Evolutionary conservation across 257 asterid genomes (phyloP).

Genomic region (Knoxia roxburghii): DNA sequence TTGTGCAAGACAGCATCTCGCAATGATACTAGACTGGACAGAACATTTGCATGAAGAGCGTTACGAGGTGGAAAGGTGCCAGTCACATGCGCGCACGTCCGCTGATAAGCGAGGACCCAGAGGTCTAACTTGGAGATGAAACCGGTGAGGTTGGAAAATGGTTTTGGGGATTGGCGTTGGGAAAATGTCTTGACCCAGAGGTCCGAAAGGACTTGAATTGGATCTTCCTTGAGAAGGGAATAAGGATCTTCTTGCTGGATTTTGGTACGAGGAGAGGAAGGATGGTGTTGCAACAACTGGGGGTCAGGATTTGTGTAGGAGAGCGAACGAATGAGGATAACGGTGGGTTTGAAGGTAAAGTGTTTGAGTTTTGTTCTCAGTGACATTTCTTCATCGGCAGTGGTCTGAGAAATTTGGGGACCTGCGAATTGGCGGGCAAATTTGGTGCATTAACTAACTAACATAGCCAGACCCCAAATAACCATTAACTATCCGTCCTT

Average conservation of each 20-base stretch:
- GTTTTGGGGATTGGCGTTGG: constrained; percentile 38
- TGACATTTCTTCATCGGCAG: constrained; percentile 34
- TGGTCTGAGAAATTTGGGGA: neutral
- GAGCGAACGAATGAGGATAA: constrained; percentile 23
- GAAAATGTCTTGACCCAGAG: constrained; percentile 87
- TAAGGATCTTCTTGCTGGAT: constrained; percentile 42
- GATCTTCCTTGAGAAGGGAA: constrained; percentile 69
- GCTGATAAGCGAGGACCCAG: constrained; percentile 96
- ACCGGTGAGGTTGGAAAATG: constrained; percentile 76
- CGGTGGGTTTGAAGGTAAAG: constrained; percentile 19
- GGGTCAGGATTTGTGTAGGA: constrained; percentile 20
- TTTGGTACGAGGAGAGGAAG: constrained; percentile 21
- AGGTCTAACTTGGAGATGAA: constrained; percentile 81
- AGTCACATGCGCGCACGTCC: constrained; percentile 76
- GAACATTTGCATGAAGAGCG: constrained; percentile 51
- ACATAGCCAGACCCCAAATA: too few relatives aligned
- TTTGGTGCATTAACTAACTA: too few relatives aligned
- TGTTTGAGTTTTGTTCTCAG: constrained; percentile 65
- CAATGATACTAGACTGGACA: constrained; percentile 52
- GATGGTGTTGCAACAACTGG: constrained; percentile 7
- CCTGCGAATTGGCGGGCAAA: neutral
- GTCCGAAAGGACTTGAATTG: constrained; percentile 60
- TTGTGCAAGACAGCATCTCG: constrained; percentile 56
- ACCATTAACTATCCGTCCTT: too few relatives aligned
- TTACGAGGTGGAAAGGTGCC: constrained; percentile 85